A percentile compares a stretch with the other conserved stretches of the same genome.
Evolutionary conservation across 139 green algal genomes (phyloP).

Genomic region (Pleodorina starrii): DNA sequence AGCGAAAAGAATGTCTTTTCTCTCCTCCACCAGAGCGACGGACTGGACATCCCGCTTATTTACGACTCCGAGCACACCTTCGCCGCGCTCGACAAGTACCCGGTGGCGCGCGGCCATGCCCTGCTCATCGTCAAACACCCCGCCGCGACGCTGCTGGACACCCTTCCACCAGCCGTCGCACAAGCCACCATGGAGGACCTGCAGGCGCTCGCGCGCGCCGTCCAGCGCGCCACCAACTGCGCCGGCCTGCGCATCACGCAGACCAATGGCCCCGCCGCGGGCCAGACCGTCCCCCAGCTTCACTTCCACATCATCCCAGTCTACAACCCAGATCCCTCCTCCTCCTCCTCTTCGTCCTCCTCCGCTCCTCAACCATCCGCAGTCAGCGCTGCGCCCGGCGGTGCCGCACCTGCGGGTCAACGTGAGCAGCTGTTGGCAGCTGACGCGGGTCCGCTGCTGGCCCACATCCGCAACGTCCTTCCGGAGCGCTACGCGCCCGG

Average conservation of each 20-base stretch:
- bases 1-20: constrained; percentile 30
- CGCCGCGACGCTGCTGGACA: constrained; percentile 59
- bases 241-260: constrained; percentile 51
- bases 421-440: background rate
- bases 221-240: constrained; percentile 59
- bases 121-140: constrained; percentile 63
- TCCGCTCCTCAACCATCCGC: background rate
- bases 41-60: constrained; percentile 38
- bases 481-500: constrained; percentile 37
- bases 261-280: constrained; percentile 59
- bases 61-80: constrained; percentile 57
- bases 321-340: background rate
- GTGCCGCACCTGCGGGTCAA: background rate
- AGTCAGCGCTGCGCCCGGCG: background rate
- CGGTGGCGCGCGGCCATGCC: constrained; percentile 54
- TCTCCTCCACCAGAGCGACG: constrained; percentile 15
- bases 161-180: constrained; percentile 34
- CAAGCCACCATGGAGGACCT: constrained; percentile 53
- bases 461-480: constrained; percentile 56
- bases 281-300: constrained; percentile 68
- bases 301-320: constrained; percentile 71
- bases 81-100: constrained; percentile 59
- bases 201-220: constrained; percentile 51
- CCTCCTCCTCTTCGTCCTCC: background rate
- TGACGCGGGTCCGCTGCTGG: constrained; percentile 53